Evolutionary conservation across 192 early-diverging fungal species (phyloP).

Genomic region (Entomortierella beljakovae): DNA sequence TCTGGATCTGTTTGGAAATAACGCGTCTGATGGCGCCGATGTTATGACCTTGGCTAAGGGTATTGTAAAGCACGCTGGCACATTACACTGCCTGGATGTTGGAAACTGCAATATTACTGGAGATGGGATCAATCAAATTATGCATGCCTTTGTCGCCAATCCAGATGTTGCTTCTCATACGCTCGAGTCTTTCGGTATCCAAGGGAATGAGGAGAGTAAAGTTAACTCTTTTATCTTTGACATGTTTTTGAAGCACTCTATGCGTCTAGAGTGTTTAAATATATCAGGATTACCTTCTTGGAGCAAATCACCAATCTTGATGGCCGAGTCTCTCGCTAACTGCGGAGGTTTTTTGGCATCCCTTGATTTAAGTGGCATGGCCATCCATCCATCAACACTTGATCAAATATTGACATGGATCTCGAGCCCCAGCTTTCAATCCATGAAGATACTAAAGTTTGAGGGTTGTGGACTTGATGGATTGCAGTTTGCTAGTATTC

Average conservation of each 20-base stretch:
- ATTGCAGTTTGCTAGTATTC: constrained; percentile 48
- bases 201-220: constrained; percentile 41
- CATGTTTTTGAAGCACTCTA: constrained; percentile 54
- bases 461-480: constrained; percentile 60
- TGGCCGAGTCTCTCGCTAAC: constrained; percentile 41
- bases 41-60: constrained; percentile 54
- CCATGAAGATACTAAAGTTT: constrained; percentile 42
- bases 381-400: constrained; percentile 31
- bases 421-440: constrained; percentile 26
- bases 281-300: constrained; percentile 38
- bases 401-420: constrained; percentile 43
- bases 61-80: constrained; percentile 51
- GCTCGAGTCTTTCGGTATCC: constrained; percentile 39
- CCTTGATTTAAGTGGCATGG: constrained; percentile 50
- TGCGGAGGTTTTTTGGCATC: constrained; percentile 24
- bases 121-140: constrained; percentile 52
- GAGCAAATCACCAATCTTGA: constrained; percentile 51
- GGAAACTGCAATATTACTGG: constrained; percentile 50
- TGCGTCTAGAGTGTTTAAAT: constrained; percentile 25
- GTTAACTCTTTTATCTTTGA: constrained; percentile 51
- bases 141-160: constrained; percentile 54
- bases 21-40: constrained; percentile 51
- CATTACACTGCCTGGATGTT: constrained; percentile 25
- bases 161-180: constrained; percentile 45
- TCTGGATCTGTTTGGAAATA: constrained; percentile 39